Percentiles rank a stretch among this genome's conserved stretches.
Conservation (phyloP, 257 asterid genomes). For the Nicotiana noctiflora region DNA sequence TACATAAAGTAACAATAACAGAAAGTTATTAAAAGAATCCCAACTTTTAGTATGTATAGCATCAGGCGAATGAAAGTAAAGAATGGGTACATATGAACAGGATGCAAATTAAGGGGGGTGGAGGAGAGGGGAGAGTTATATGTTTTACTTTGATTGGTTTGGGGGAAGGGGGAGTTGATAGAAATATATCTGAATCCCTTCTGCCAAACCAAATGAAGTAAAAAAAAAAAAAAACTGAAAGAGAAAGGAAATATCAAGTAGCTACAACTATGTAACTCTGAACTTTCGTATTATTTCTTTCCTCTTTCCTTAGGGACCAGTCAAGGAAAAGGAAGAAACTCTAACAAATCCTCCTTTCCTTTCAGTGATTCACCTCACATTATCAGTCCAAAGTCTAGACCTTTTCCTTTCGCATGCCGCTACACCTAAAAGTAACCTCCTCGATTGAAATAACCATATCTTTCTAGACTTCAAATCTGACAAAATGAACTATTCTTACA, state of each 20-base stretch:
- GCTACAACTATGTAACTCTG: neutral
- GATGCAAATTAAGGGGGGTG: too few relatives aligned
- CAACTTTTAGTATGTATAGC: neutral
- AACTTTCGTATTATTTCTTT: neutral
- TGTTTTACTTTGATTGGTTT: too few relatives aligned
- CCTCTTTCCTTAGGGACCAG: neutral
- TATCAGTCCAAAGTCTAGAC: neutral
- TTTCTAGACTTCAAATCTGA: neutral
- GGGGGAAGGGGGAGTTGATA: too few relatives aligned
- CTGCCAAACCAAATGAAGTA: too few relatives aligned
- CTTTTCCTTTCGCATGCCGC: neutral
- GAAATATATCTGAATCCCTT: too few relatives aligned
- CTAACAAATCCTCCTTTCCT: neutral
- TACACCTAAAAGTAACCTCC: conserved; percentile 9
- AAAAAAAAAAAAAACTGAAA: too few relatives aligned
- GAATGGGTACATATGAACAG: neutral
- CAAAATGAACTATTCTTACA: neutral
- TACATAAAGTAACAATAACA: neutral
- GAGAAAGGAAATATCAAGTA: neutral
- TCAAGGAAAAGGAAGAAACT: neutral
- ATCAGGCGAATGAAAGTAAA: neutral
- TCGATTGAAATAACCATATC: neutral
- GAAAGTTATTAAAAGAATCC: neutral
- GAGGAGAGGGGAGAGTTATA: too few relatives aligned
- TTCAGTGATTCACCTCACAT: neutral